Evolutionary conservation across 805 yeast species (phyloP).

Genomic region (Candida maesae): DNA sequence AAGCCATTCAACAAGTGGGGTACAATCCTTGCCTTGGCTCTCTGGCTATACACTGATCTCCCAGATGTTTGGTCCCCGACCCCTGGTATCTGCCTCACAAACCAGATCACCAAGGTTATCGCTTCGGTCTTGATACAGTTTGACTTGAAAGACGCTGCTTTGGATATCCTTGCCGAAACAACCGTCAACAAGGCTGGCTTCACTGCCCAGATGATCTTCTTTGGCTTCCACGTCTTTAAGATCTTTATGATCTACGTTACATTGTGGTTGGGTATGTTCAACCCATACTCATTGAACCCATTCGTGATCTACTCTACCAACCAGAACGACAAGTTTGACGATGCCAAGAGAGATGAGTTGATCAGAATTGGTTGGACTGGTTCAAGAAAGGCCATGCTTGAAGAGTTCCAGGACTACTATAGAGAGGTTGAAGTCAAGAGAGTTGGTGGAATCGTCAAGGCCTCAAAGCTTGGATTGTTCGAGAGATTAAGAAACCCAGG

Average conservation of each 20-base stretch:
- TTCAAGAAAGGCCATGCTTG: slow-evolving; percentile 64
- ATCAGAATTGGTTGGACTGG: slow-evolving; percentile 92
- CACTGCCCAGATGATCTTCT: slow-evolving; percentile 62
- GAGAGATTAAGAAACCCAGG: slow-evolving; percentile 56
- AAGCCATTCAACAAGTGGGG: slow-evolving; percentile 41
- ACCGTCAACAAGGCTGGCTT: slow-evolving; percentile 34
- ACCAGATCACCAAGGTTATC: slow-evolving; percentile 40
- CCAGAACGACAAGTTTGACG: slow-evolving; percentile 33
- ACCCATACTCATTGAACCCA: slow-evolving; percentile 61
- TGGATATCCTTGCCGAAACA: slow-evolving; percentile 47
- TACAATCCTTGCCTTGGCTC: slow-evolving; percentile 35
- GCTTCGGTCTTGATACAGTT: slow-evolving; percentile 31
- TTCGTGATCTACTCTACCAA: slow-evolving; percentile 29
- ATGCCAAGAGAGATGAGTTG: slow-evolving; percentile 39
- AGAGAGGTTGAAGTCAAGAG: slow-evolving; percentile 59
- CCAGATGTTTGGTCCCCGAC: slow-evolving; percentile 90
- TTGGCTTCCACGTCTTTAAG: slow-evolving; percentile 69
- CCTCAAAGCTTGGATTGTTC: slow-evolving; percentile 70
- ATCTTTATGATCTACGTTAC: slow-evolving; percentile 48
- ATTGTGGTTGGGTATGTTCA: slow-evolving; percentile 68
- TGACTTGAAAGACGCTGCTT: slow-evolving; percentile 39
- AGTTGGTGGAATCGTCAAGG: slow-evolving; percentile 73
- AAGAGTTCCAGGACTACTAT: slow-evolving; percentile 66
- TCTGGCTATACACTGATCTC: slow-evolving; percentile 90
- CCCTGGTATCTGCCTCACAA: slow-evolving; percentile 82